These are phyloP conservation scores for Fusarium ambrosium DNA, from an alignment of 2,329 filamentous ascomycete species.

Conservation along the genomic window DNA sequence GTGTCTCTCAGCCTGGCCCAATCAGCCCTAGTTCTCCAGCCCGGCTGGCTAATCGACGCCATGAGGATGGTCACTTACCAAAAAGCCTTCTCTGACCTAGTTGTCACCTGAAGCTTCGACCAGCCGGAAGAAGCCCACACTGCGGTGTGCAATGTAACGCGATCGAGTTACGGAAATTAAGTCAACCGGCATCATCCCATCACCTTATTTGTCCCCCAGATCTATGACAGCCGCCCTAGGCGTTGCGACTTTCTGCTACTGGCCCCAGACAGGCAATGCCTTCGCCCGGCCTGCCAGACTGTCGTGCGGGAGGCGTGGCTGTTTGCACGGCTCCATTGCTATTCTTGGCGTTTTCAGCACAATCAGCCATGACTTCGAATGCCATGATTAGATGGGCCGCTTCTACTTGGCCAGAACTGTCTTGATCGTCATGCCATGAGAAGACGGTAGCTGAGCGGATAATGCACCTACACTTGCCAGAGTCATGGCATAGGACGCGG, in stretches of 20 bases:
- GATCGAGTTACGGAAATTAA: slow-evolving; percentile 41
- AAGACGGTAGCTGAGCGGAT: neutral
- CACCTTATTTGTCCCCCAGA: slow-evolving; percentile 32
- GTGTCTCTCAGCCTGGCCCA: slow-evolving; percentile 20
- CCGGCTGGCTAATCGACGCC: slow-evolving; percentile 17
- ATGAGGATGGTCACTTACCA: slow-evolving; percentile 10
- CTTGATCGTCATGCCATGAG: neutral
- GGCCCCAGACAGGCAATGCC: slow-evolving; percentile 14
- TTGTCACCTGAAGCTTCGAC: slow-evolving; percentile 30
- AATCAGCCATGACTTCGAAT: neutral
- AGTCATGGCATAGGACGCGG: slow-evolving; percentile 12
- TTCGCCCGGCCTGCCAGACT: slow-evolving; percentile 17
- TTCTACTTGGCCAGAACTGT: slow-evolving; percentile 5
- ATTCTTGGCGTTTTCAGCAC: neutral
- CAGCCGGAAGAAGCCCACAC: slow-evolving; percentile 14
- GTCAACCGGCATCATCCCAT: slow-evolving; percentile 33
- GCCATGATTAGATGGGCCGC: neutral
- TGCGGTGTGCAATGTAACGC: slow-evolving; percentile 37
- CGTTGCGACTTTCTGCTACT: slow-evolving; percentile 31
- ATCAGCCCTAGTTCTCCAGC: slow-evolving; percentile 2
- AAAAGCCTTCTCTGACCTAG: slow-evolving; percentile 14
- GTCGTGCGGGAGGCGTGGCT: neutral
- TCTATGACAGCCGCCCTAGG: slow-evolving; percentile 35
- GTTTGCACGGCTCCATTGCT: neutral
- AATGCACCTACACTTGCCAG: neutral